Percentiles rank a stretch among this genome's conserved stretches.
Evolutionary conservation across 176 grass and related monocot species (phyloP).

Genomic region (Eragrostis curvula): DNA sequence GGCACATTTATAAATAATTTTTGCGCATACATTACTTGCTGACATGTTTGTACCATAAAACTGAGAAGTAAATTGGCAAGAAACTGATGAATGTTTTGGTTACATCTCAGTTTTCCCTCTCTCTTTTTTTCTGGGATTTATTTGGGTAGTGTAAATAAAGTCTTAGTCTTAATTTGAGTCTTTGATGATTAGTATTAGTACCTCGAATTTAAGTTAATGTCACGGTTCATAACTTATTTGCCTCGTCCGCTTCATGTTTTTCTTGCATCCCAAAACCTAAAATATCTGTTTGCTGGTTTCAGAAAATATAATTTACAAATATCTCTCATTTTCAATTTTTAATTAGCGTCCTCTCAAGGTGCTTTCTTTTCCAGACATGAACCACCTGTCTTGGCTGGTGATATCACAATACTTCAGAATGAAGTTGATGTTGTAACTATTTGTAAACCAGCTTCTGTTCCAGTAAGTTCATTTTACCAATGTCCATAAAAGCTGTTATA

Average conservation of each 20-base stretch:
- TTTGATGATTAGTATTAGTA: background rate
- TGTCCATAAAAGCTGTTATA: constrained; percentile 8
- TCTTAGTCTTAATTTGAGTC: background rate
- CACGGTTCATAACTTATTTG: background rate
- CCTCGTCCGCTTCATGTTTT: background rate
- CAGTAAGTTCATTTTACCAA: constrained; percentile 57
- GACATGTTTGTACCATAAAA: constrained; percentile 11
- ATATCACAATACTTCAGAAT: constrained; percentile 83
- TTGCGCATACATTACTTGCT: background rate
- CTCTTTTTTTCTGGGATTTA: background rate
- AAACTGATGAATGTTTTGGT: constrained; percentile 5
- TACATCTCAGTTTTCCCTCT: background rate
- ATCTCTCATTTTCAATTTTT: constrained; percentile 19
- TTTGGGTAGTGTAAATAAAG: constrained; percentile 1
- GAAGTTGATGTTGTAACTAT: constrained; percentile 88
- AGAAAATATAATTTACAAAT: background rate
- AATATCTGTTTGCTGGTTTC: constrained; percentile 19
- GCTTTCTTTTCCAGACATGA: constrained; percentile 74
- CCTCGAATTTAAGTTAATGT: background rate
- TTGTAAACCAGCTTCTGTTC: constrained; percentile 92
- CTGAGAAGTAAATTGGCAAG: background rate
- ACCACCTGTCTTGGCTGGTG: constrained; percentile 77
- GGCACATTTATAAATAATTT: background rate
- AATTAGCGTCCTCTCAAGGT: constrained; percentile 28
- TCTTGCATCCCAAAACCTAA: constrained; percentile 4